A percentile compares a stretch with the other conserved stretches of the same genome.
phyloP scores from a whole-genome alignment of 176 grass and related monocot species.

The Cymbopogon citratus region DNA sequence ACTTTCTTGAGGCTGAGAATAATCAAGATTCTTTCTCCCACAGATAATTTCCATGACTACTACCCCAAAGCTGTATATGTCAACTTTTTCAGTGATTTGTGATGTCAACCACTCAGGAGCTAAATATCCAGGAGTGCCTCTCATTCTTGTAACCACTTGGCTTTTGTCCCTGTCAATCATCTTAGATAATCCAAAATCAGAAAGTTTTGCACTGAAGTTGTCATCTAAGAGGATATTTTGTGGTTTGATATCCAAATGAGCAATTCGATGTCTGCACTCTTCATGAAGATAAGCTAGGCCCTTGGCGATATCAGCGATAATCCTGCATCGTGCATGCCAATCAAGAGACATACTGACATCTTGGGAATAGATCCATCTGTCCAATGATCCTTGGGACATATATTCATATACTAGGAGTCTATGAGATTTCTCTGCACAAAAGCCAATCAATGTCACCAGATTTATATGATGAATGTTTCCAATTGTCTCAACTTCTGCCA shows the following conservation, averaged over 20 bases:
- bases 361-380: conserved; percentile 53
- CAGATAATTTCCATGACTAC: conserved; percentile 55
- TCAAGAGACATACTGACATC: conserved; percentile 17
- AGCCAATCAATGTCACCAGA: conserved; percentile 55
- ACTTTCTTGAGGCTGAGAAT: conserved; percentile 28
- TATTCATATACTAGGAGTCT: conserved; percentile 53
- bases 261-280: conserved; percentile 51
- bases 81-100: conserved; percentile 54
- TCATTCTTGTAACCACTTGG: too few relatives aligned
- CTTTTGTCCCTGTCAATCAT: too few relatives aligned
- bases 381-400: conserved; percentile 56
- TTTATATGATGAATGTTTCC: conserved; percentile 56
- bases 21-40: conserved; percentile 51
- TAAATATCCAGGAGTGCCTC: too few relatives aligned
- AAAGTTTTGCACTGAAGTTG: conserved; percentile 49
- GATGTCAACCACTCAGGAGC: conserved; percentile 66
- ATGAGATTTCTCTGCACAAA: conserved; percentile 40
- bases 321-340: conserved; percentile 35
- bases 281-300: conserved; percentile 68
- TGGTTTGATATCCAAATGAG: conserved; percentile 69
- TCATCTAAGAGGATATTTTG: conserved; percentile 68
- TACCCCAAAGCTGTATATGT: conserved; percentile 69
- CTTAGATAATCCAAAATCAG: conserved; percentile 68
- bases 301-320: conserved; percentile 40
- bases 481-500: conserved; percentile 60